These are phyloP conservation scores for Phyllosticta ampelicida DNA, from an alignment of 2,329 filamentous ascomycete genomes.

Conservation along the genomic window DNA sequence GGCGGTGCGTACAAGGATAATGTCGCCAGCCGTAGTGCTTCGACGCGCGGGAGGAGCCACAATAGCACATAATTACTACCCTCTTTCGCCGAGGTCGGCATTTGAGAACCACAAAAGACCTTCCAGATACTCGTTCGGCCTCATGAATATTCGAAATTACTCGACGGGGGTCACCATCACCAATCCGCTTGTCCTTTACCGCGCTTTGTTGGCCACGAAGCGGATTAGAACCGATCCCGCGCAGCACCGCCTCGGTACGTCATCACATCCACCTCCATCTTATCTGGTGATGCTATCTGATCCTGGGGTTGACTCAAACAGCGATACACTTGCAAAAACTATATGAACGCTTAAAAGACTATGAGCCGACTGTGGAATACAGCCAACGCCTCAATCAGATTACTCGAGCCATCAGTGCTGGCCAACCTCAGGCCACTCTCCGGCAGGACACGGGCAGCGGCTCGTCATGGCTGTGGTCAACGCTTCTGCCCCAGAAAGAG, in stretches of 20 bases:
- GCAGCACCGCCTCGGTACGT: constrained; percentile 51
- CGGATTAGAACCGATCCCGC: constrained; percentile 57
- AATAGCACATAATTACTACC: constrained; percentile 4
- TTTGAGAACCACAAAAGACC: not conserved
- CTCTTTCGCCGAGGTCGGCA: constrained; percentile 9
- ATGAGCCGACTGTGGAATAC: constrained; percentile 62
- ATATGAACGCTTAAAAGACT: constrained; percentile 66
- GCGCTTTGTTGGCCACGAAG: constrained; percentile 56
- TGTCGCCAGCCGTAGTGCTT: not conserved
- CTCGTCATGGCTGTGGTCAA: constrained; percentile 42
- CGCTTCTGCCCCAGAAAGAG: constrained; percentile 43
- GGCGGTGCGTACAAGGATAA: not conserved
- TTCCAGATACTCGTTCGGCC: not conserved
- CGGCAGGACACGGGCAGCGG: constrained; percentile 24
- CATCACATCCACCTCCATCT: not conserved
- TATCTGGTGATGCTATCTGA: not conserved
- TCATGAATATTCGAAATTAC: constrained; percentile 10
- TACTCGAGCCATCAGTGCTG: constrained; percentile 31
- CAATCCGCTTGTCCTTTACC: constrained; percentile 68
- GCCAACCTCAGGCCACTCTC: constrained; percentile 17
- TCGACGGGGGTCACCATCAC: constrained; percentile 37
- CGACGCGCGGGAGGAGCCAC: not conserved
- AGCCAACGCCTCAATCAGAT: constrained; percentile 53
- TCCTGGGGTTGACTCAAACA: constrained; percentile 12
- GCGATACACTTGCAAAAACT: constrained; percentile 69